These are phyloP conservation scores for Parietaria judaica DNA, from an alignment of 306 rosid species.

Conservation along the genomic window DNA sequence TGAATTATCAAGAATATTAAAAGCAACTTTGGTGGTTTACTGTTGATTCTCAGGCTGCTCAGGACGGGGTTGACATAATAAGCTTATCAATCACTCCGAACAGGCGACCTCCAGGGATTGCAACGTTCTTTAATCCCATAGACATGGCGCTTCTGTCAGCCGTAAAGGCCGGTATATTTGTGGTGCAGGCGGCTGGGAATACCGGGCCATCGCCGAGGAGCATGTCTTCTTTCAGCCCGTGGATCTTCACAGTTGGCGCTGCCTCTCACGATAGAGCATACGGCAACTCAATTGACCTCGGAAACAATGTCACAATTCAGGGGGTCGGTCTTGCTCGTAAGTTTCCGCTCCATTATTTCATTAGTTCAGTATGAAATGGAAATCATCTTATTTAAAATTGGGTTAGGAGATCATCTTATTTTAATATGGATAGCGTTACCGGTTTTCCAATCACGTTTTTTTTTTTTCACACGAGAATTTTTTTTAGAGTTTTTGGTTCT, in stretches of 20 bases:
- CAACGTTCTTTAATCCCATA: conserved; percentile 92
- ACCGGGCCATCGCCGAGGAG: conserved; percentile 96
- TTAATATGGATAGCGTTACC: too few species aligned
- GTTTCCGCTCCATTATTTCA: conserved; percentile 17
- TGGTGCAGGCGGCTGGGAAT: conserved; percentile 97
- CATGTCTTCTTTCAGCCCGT: conserved; percentile 94
- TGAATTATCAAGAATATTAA: too few species aligned
- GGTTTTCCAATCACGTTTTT: too few species aligned
- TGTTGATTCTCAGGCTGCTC: conserved; percentile 70
- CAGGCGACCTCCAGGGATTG: conserved; percentile 93
- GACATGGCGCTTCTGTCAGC: conserved; percentile 97
- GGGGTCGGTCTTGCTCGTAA: conserved; percentile 96
- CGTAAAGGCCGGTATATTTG: conserved; percentile 83
- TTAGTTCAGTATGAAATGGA: background rate
- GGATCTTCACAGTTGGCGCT: conserved; percentile 91
- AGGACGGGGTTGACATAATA: conserved; percentile 85
- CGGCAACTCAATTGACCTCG: conserved; percentile 73
- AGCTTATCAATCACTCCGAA: conserved; percentile 91
- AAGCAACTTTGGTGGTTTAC: background rate
- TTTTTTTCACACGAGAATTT: too few species aligned
- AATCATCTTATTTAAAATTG: conserved; percentile 3
- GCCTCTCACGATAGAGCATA: conserved; percentile 80
- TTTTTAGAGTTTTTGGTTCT: too few species aligned
- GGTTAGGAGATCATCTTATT: background rate
- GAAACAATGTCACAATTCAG: conserved; percentile 64